Percentiles rank a stretch among this genome's conserved stretches.
Evolutionary conservation across 2,329 filamentous ascomycete genomes (phyloP).

Genomic region (Zymoseptoria passerinii): DNA sequence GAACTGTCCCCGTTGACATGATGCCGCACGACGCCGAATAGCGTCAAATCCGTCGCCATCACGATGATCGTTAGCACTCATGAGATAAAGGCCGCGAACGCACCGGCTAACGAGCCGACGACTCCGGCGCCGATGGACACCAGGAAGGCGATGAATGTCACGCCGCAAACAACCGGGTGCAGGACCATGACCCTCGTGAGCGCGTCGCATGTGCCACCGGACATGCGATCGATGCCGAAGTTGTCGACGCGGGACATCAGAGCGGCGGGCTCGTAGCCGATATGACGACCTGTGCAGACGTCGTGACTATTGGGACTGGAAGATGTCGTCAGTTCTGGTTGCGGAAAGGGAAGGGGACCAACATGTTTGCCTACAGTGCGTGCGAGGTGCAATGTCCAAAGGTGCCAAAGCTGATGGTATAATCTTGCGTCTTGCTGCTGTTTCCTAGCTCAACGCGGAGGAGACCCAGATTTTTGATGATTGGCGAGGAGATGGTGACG

Average conservation of each 20-base stretch:
- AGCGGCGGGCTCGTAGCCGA: slow-evolving; percentile 50
- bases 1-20: slow-evolving; percentile 43
- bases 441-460: slow-evolving; percentile 45
- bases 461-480: slow-evolving; percentile 48
- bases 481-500: slow-evolving; percentile 51
- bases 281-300: slow-evolving; percentile 39
- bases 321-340: background rate
- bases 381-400: slow-evolving; percentile 50
- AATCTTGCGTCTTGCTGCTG: slow-evolving; percentile 26
- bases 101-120: slow-evolving; percentile 45
- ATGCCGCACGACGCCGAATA: slow-evolving; percentile 46
- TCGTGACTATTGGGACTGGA: slow-evolving; percentile 24
- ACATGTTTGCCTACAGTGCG: slow-evolving; percentile 16
- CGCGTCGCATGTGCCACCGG: slow-evolving; percentile 32
- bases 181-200: slow-evolving; percentile 47
- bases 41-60: slow-evolving; percentile 50
- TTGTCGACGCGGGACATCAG: slow-evolving; percentile 36
- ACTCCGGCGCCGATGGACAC: slow-evolving; percentile 46
- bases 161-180: slow-evolving; percentile 51
- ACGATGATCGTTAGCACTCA: slow-evolving; percentile 44
- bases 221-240: slow-evolving; percentile 37
- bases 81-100: slow-evolving; percentile 42
- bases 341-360: background rate
- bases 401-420: slow-evolving; percentile 47
- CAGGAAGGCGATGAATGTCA: slow-evolving; percentile 53